Conservation (phyloP, 192 early-diverging fungal genomes). For the Gigaspora rosea region DNA sequence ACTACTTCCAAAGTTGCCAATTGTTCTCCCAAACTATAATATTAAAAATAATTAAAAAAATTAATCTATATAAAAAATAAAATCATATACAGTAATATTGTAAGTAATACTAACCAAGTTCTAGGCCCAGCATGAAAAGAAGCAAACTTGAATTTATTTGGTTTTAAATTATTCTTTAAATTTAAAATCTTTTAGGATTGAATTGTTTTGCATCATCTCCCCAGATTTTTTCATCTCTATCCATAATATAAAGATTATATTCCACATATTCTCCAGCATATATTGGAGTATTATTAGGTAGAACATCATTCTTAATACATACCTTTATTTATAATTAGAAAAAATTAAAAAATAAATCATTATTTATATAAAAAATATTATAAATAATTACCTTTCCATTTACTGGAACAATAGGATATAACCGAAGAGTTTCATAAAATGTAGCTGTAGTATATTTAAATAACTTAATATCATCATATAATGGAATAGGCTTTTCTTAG, state of each 20-base stretch:
- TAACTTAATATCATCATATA: constrained; percentile 26
- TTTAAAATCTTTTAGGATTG: constrained; percentile 65
- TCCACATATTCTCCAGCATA: constrained; percentile 52
- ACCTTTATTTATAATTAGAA: neutral
- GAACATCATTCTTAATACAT: constrained; percentile 51
- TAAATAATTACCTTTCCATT: no score
- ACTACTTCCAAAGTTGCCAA: constrained; percentile 45
- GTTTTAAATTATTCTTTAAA: constrained; percentile 33
- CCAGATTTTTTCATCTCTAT: constrained; percentile 58
- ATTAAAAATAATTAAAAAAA: constrained; percentile 1
- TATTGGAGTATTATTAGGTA: constrained; percentile 64
- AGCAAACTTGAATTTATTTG: constrained; percentile 49
- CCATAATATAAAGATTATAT: constrained; percentile 58
- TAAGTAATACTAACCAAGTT: constrained; percentile 34
- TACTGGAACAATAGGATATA: no score
- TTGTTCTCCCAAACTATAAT: constrained; percentile 40
- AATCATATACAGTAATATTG: neutral
- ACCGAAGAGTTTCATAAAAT: no score
- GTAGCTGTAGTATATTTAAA: neutral
- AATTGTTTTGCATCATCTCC: constrained; percentile 63
- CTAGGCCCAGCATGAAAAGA: constrained; percentile 63
- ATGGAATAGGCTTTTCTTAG: constrained; percentile 16
- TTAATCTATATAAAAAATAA: neutral
- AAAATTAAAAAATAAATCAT: no score
- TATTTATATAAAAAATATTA: no score